Base-by-base conservation (phyloP, 306 rosid genomes). In the Oxytropis ochrocephala region DNA sequence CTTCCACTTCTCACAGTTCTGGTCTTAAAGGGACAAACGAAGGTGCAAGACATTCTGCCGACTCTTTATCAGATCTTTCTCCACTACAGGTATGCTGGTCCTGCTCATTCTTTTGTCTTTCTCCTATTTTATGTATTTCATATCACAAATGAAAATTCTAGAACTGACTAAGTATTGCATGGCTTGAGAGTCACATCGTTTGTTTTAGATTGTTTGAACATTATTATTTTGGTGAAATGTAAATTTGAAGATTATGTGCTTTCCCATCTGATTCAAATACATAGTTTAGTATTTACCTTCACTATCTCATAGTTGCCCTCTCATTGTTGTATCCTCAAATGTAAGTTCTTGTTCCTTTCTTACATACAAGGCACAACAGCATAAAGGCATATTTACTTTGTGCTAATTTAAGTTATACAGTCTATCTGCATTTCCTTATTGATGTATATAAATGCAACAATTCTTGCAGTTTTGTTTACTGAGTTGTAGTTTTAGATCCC, bases 31-130 rank as follows among this genome's bases (percentile, higher is more conserved):
- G 76, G 52, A 50, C 82, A 1, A 57, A 73, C 11, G 92, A 88
- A 52, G 82, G 70, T 43, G 68, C 27, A 16, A 78, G 75, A 59
- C 85, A 67, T 18, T 58, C 86, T 5, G 55, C 78, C 36, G 92
- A 91, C 70, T 70, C 99, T 4, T 81, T 91, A 66, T 86, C 95
- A 32, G 99, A 95, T 88, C 88, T 95, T 73, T 95, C 99, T 72
- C 97, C 80, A 68, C 83, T 91, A 44, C 87, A 95, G 96, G 99
- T 95, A 84, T 47, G 82, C 11, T 52, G 59, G 11, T 17, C 35
- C 64, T 42, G n/a, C 74, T 63, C 47, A 46, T 57, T 53, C 35
- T 71, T 18, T 44, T 36, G 29, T 35, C 36, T 17, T 57, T 75
- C 63, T 55, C 54, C 35, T 67, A 55, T 42, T 60, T 38, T 10